Evolutionary conservation across 2,329 filamentous ascomycete species (phyloP), one percentile per base, ranked within the genome.

Genomic region (Waltergamsia citrina): DNA sequence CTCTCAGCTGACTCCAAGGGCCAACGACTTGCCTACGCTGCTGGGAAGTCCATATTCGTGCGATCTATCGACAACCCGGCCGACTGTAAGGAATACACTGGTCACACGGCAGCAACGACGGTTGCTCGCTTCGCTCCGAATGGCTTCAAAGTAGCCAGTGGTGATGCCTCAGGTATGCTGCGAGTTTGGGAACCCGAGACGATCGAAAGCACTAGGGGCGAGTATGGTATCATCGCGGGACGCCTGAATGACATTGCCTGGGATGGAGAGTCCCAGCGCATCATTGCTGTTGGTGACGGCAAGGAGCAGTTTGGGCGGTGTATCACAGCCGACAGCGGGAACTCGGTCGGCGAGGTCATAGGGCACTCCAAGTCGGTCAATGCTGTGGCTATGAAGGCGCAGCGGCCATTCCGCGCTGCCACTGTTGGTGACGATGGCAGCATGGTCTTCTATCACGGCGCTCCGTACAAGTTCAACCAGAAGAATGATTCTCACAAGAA

Each of bases 171-270:
- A 2, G 92, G 92, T 33, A 71, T 76, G 29, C 86, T 98, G 27
- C 78, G 85, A 43, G 84, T 98, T 5, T 98, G 92, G 92, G 90
- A 96, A 56, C 78, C 84, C 10, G 81, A 90, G 36, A 85, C 86
- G 46, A 87, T 87, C 29, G 69, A 71, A 35, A 85, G 81, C 50
- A 94, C 86, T 29, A 94, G 93, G 59, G 85, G 88, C 45, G 90
- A 96, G 59, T 96, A 94, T 60, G 74, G 78, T 52, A 95, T 96
- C 60, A 88, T 96, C 50, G 87, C 85, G 22, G 92, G 92, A 10
- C 81, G 85, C 35, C 90, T 98, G 62, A 94, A 94, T 54, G 92
- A 98, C 56, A 77, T 98, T 44, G 90, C 87, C 2, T 98, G 92
- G 88, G 92, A 96, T 51, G 90, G 88, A 37, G 92, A 98, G 60